Base-by-base conservation (phyloP, 352 stramenopile species). In the Bremia lactucae region DNA sequence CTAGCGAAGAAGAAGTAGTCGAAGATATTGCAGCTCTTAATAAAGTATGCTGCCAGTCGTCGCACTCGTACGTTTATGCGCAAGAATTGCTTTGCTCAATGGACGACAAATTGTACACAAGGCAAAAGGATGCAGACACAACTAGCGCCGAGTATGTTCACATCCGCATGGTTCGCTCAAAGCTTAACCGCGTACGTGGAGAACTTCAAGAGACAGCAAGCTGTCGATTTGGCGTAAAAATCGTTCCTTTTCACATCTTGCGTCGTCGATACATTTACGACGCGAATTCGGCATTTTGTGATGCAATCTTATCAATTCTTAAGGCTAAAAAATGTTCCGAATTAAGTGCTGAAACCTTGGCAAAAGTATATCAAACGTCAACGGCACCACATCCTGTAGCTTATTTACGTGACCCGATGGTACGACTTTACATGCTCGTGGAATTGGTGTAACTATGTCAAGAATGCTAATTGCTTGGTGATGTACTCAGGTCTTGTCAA, bases 11-110 rank as follows among this genome's bases (percentile, higher is more conserved):
- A 59, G 77, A 93, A 35, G 66, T 72, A 3, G 58, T 71, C 10
- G 78, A 87, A 6, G 76, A 88, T 26, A 52, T 90, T 2, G 42
- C 42, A n/a, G 74, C 77, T 6, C 57, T 93, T 2, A 80, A 80
- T 34, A 93, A 90, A 46, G 74, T 89, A 16, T 90, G 80, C 53
- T 87, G 72, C 25, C 80, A 93, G 44, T 87, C 80, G 2, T 74
- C 73, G 11, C 86, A 90, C 46, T 93, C 77, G 36, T 90, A 84
- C 38, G 43, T 88, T 20, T 93, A 90, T 41, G 68, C 77, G 0
- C 64, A 88, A 46, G 75, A 90, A 44, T 48, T 90, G 14, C 50
- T 93, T 0, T 83, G 68, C 39, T 65, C 68, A 6, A 72, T 90
- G 33, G 77, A 90, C 41, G 59, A 71, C 48, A 76, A 87, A 36